Evolutionary conservation across 2,329 filamentous ascomycete genomes (phyloP), one percentile per base, ranked within the genome.

Genomic region (Ceratocystis colombiana): DNA sequence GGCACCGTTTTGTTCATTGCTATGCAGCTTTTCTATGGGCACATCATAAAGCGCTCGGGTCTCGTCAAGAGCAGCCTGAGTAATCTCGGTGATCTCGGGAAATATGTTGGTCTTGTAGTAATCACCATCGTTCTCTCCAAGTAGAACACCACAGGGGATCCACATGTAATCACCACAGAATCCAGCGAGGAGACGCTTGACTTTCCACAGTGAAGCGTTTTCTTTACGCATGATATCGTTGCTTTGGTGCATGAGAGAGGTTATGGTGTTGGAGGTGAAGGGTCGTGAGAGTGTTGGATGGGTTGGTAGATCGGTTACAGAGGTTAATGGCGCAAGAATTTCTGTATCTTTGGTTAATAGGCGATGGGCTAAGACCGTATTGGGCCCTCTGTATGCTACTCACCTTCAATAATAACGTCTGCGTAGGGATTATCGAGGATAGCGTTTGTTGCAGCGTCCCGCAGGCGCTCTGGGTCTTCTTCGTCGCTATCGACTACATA

Each of bases 211-310:
- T 4, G 86, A 85, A 30, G 79, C 78, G 69, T 88, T 88, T 73
- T 94, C 90, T 72, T 88, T 87, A 67, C 89, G 84, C 78, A 90
- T 84, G 70, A 89, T 86, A 66, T 83, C 80, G 70, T 84, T 82
- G 65, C 85, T 86, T 75, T 92, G 86, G 57, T 80, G 79, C 20
- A 87, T 84, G 66, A 95, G 81, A 69, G 89, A 83, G 62, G 84
- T 86, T 20, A 94, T 80, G 10, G 87, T 88, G 70, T 84, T 86
- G 62, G 88, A 89, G 15, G 81, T 86, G 73, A 90, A 94, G 0
- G 89, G 85, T 70, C 85, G 80, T 68, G 88, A 89, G 50, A 92
- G 78, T 28, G 87, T 87, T 64, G 88, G 87, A 73, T 94, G 89
- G 66, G 81, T 81, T 15, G 88, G 82, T 17, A 95, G 79, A 68